A percentile compares a stretch with the other conserved stretches of the same genome.
phyloP scores from a whole-genome alignment of 179 eudicot species.

The Vitellaria paradoxa region DNA sequence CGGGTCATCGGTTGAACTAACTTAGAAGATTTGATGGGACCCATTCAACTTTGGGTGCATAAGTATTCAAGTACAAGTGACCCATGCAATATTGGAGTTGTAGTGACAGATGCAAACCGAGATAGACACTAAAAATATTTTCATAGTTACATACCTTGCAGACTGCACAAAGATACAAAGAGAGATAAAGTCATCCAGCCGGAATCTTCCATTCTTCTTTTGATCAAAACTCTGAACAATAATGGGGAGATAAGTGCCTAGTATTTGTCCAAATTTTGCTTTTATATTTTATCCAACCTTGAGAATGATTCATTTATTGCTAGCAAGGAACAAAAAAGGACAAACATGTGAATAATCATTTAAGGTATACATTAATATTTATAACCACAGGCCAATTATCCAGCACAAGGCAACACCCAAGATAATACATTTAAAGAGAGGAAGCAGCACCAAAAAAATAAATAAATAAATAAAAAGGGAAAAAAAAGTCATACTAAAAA shows the following conservation, averaged over 20 bases:
- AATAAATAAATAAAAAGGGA: too few relatives aligned
- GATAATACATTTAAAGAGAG: too few relatives aligned
- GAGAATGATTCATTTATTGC: background rate
- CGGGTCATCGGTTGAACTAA: slow-evolving; percentile 1
- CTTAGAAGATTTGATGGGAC: background rate
- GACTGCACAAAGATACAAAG: slow-evolving; percentile 85
- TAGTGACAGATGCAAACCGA: background rate
- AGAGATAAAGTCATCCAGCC: slow-evolving; percentile 79
- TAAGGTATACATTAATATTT: background rate
- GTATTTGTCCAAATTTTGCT: background rate
- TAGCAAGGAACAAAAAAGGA: background rate
- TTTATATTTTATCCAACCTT: slow-evolving; percentile 1
- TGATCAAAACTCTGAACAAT: slow-evolving; percentile 76
- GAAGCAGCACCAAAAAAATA: too few relatives aligned
- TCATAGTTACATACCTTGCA: slow-evolving; percentile 50
- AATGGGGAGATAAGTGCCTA: slow-evolving; percentile 3
- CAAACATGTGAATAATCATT: slow-evolving; percentile 6
- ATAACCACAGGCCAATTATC: background rate
- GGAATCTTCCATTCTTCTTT: slow-evolving; percentile 70
- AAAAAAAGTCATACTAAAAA: too few relatives aligned
- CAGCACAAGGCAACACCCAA: too few relatives aligned
- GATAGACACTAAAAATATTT: background rate
- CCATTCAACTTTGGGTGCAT: background rate
- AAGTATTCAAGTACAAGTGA: background rate
- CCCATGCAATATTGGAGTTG: background rate